Percentiles rank a stretch among this genome's conserved stretches.
Evolutionary conservation across 2,329 filamentous ascomycete species (phyloP).

Genomic region (Penicillium sp.): DNA sequence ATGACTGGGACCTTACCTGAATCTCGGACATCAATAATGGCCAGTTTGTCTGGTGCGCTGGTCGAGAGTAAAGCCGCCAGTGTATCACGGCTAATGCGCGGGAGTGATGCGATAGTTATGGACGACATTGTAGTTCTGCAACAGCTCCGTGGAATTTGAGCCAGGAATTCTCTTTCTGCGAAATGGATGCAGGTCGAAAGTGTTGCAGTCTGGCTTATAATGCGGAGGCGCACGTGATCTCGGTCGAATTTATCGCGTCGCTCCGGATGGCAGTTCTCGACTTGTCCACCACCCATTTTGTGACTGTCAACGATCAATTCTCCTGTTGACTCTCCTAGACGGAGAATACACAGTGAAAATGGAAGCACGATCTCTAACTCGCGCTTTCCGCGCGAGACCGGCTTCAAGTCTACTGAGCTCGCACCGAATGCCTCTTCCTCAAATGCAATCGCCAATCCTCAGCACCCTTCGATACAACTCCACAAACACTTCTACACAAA

Average conservation of each 20-base stretch:
- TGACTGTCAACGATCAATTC: neutral
- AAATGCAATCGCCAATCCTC: conserved; percentile 14
- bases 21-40: conserved; percentile 85
- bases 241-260: conserved; percentile 1
- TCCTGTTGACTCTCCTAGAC: neutral
- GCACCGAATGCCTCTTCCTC: conserved; percentile 18
- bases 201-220: neutral
- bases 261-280: conserved; percentile 13
- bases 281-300: conserved; percentile 5
- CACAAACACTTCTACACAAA: conserved; percentile 13
- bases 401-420: conserved; percentile 24
- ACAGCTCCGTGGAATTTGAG: too few relatives aligned
- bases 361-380: conserved; percentile 31
- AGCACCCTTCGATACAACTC: conserved; percentile 22
- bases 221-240: conserved; percentile 20
- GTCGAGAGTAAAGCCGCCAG: conserved; percentile 60
- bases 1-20: conserved; percentile 50
- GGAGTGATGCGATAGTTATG: conserved; percentile 57
- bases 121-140: conserved; percentile 45
- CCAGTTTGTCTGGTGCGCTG: conserved; percentile 48
- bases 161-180: too few relatives aligned
- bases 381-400: conserved; percentile 30
- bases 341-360: conserved; percentile 13
- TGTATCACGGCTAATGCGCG: conserved; percentile 61
- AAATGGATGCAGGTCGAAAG: too few relatives aligned